Conservation (phyloP, 257 asterid genomes). For the Primulina tabacum region DNA sequence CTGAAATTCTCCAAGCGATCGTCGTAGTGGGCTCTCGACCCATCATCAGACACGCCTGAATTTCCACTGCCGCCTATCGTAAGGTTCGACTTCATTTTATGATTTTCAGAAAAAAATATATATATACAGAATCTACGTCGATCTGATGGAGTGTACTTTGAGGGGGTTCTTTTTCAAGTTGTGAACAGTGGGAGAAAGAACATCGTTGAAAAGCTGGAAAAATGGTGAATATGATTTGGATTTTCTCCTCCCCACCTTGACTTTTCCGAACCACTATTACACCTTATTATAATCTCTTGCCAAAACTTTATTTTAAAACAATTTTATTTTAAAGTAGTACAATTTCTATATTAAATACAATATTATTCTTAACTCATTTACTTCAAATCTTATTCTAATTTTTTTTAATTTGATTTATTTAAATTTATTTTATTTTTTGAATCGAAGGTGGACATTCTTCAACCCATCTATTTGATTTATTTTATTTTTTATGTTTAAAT, state of each 20-base stretch:
- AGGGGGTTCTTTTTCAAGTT: neutral
- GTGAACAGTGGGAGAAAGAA: neutral
- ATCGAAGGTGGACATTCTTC: too few species aligned
- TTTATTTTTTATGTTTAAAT: too few species aligned
- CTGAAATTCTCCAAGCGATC: conserved; percentile 9
- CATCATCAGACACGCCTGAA: neutral
- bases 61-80: neutral
- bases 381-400: too few species aligned
- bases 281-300: too few species aligned
- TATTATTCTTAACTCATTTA: too few species aligned
- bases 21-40: neutral
- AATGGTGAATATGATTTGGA: neutral
- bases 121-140: neutral
- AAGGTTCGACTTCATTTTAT: conserved; percentile 19
- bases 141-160: neutral
- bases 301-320: too few species aligned
- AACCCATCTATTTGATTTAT: too few species aligned
- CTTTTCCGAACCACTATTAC: conserved; percentile 2
- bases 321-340: too few species aligned
- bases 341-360: too few species aligned
- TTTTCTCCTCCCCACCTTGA: conserved; percentile 14
- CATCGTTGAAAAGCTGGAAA: neutral
- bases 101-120: neutral
- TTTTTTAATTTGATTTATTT: too few species aligned
- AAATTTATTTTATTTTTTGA: too few species aligned